These are phyloP conservation scores for Fusarium denticulatum DNA, from an alignment of 2,329 filamentous ascomycete species.

Conservation along the genomic window DNA sequence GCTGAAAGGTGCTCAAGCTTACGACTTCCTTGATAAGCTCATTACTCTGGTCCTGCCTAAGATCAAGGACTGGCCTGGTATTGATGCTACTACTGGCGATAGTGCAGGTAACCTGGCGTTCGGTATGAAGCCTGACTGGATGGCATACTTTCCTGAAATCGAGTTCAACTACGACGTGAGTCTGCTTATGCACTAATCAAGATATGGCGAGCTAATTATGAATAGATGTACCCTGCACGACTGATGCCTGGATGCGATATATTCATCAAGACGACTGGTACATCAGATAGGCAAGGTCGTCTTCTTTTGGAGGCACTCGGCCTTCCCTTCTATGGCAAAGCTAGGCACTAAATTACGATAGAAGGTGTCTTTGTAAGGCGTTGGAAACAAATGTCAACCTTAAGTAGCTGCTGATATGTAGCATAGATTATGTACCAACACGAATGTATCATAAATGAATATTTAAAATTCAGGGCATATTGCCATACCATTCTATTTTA, in stretches of 20 bases:
- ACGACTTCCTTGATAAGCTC: conserved; percentile 90
- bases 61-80: conserved; percentile 94
- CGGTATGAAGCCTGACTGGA: conserved; percentile 78
- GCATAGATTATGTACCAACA: conserved; percentile 49
- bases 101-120: conserved; percentile 87
- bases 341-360: conserved; percentile 52
- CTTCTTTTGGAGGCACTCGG: conserved; percentile 66
- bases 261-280: conserved; percentile 84
- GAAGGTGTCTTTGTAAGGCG: conserved; percentile 4
- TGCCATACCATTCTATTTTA: conserved; percentile 29
- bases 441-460: conserved; percentile 47
- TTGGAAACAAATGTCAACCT: conserved; percentile 27
- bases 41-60: conserved; percentile 90
- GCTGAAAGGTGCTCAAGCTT: conserved; percentile 81
- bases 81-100: conserved; percentile 75
- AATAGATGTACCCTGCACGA: conserved; percentile 67
- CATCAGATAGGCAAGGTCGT: conserved; percentile 84
- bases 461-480: conserved; percentile 28
- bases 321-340: conserved; percentile 81
- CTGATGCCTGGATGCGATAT: conserved; percentile 90
- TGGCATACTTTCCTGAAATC: conserved; percentile 90
- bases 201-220: conserved; percentile 14
- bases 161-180: conserved; percentile 94
- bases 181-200: conserved; percentile 34
- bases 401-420: conserved; percentile 40